These are phyloP conservation scores for Zizania palustris DNA, from an alignment of 202 grass and related monocot species.

Conservation along the genomic window DNA sequence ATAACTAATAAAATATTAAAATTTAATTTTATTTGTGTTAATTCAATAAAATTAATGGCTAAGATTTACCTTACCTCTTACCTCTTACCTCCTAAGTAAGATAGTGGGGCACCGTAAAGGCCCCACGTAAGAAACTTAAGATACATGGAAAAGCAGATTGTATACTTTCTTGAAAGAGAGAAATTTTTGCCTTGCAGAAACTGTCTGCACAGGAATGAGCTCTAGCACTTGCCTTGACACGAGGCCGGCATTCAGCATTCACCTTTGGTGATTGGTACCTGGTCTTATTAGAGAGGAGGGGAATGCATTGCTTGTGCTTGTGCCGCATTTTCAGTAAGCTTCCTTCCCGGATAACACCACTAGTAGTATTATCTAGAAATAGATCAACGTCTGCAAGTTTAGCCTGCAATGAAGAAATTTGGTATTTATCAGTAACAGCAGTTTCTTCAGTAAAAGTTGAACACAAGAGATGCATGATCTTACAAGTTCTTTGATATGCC, in stretches of 20 bases:
- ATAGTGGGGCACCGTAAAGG: too few relatives aligned
- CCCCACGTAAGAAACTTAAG: constrained; percentile 16
- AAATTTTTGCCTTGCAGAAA: background rate
- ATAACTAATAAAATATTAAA: too few relatives aligned
- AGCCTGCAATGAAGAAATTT: constrained; percentile 47
- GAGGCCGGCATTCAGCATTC: constrained; percentile 67
- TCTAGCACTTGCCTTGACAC: constrained; percentile 83
- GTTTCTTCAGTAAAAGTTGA: background rate
- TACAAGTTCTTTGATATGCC: background rate
- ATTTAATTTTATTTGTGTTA: too few relatives aligned
- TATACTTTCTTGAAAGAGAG: background rate
- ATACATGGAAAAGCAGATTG: background rate
- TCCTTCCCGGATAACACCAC: constrained; percentile 62
- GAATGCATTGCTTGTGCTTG: constrained; percentile 74
- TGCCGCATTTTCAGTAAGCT: constrained; percentile 62
- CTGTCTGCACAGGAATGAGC: background rate
- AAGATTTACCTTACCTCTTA: too few relatives aligned
- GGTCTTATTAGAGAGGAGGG: constrained; percentile 74
- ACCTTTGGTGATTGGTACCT: constrained; percentile 72
- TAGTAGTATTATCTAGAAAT: constrained; percentile 44
- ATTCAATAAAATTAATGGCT: too few relatives aligned
- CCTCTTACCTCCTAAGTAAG: too few relatives aligned
- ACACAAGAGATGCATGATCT: background rate
- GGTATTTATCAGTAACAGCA: background rate
- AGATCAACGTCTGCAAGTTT: constrained; percentile 65